Evolutionary conservation across 345 rosid species (phyloP).

Genomic region (Syzygium jambos): DNA sequence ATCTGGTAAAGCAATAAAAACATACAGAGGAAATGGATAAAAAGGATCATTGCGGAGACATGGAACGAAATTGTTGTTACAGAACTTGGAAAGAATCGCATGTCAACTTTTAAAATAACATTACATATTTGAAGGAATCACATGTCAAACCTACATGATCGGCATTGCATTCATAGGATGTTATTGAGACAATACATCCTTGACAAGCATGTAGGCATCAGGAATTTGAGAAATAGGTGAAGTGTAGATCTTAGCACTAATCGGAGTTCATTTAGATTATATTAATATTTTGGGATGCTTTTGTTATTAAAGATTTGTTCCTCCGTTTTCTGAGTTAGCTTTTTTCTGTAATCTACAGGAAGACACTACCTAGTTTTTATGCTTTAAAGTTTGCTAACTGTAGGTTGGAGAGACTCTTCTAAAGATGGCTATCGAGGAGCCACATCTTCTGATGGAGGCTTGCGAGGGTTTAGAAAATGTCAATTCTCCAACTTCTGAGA

Average conservation of each 20-base stretch:
- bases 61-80: background rate
- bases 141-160: background rate
- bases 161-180: background rate
- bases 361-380: background rate
- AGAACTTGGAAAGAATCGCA: background rate
- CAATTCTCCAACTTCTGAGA: slow-evolving; percentile 13
- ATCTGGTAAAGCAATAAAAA: background rate
- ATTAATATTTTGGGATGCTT: background rate
- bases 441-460: slow-evolving; percentile 15
- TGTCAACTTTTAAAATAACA: background rate
- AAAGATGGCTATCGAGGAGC: slow-evolving; percentile 48
- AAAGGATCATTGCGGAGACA: background rate
- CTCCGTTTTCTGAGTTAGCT: background rate
- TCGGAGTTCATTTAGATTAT: no score
- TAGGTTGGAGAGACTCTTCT: slow-evolving; percentile 95
- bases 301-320: background rate
- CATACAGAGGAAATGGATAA: background rate
- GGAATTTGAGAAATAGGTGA: background rate
- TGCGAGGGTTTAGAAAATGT: slow-evolving; percentile 8
- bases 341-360: background rate
- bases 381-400: slow-evolving; percentile 8
- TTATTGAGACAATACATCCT: background rate
- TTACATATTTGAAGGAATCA: no score
- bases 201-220: background rate
- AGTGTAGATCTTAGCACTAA: background rate